A percentile compares a stretch with the other conserved stretches of the same genome.
Conservation (phyloP, 352 stramenopile species). For the Phytophthora pini region DNA sequence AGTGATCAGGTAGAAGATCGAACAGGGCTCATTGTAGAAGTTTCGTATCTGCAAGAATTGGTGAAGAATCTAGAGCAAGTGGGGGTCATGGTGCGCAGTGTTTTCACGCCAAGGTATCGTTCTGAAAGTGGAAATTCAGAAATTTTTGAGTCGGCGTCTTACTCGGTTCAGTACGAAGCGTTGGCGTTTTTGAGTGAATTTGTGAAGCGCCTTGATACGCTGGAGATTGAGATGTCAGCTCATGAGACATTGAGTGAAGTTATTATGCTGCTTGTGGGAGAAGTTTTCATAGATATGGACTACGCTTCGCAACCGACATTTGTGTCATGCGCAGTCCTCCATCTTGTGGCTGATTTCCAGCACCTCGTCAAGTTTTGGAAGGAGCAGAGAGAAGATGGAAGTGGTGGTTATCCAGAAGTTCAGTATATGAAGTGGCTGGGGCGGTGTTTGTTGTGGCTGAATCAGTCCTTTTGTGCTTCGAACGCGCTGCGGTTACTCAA, state of each 20-base stretch:
- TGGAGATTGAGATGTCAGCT: not conserved
- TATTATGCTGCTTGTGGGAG: constrained; percentile 26
- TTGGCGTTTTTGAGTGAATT: constrained; percentile 46
- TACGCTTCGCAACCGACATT: constrained; percentile 46
- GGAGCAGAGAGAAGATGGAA: not conserved
- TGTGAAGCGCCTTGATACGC: constrained; percentile 19
- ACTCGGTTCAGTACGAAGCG: constrained; percentile 39
- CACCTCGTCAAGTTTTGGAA: constrained; percentile 22
- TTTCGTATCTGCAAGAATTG: constrained; percentile 23
- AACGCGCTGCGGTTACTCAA: constrained; percentile 37
- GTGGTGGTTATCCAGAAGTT: not conserved
- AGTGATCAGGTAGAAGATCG: constrained; percentile 4
- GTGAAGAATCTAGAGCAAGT: constrained; percentile 21
- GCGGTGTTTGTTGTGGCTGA: constrained; percentile 25
- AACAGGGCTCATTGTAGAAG: constrained; percentile 1
- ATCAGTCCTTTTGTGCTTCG: constrained; percentile 34
- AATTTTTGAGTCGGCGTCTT: not conserved
- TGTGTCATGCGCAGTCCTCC: constrained; percentile 49
- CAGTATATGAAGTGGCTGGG: constrained; percentile 36
- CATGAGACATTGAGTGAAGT: constrained; percentile 22
- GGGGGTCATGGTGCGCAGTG: constrained; percentile 11
- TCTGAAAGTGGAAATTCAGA: constrained; percentile 1
- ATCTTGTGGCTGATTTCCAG: constrained; percentile 43
- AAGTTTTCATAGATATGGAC: constrained; percentile 21
- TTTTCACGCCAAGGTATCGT: constrained; percentile 3